Base-by-base conservation (phyloP, 345 rosid species). In the Aurinia saxatilis region DNA sequence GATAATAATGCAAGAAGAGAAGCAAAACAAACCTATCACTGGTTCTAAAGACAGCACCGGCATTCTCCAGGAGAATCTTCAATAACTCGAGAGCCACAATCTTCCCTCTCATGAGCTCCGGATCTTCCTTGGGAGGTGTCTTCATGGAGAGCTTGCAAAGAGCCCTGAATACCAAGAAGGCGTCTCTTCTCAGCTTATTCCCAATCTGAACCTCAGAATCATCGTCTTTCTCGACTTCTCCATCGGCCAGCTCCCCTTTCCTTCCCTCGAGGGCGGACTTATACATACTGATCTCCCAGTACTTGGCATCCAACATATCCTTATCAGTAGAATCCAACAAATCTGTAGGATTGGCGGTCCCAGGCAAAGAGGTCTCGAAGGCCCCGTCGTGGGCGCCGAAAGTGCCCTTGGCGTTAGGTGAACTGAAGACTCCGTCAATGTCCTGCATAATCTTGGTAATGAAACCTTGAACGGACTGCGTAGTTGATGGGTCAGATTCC, bases 231-330 rank as follows among this genome's bases (percentile, higher is more conserved):
- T 90, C 99, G 41, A 64, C 74, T 70, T 90, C 96, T 29, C 97
- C 97, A 30, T 86, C 97, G 2, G 84, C 89, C 71, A 93, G 80
- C 69, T 93, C 99, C 27, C 99, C 99, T 78, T 93, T 93, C 67
- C 99, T 80, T 66, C 96, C 99, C 76, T 93, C 99, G 64, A 93
- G 77, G 1, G 99, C 99, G 0, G 97, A 85, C 79, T 93, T 93
- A 40, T 93, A 93, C 97, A 93, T 90, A 70, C 99, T 93, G 69
- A 93, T 90, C 89, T 93, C 99, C 99, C 99, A 93, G 77, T 93
- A 93, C 77, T 93, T 93, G 18, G 99, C 99, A 73, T 93, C 99
- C 73, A 93, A 65, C 99, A 90, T 90, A 59, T 90, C 97, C 83
- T 87, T 90, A 60, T 87, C 97, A 0, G 91, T 82, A 7, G 91